Evolutionary conservation across 768 basidiomycete genomes (phyloP).

Genomic region (Lepiota subincarnata): DNA sequence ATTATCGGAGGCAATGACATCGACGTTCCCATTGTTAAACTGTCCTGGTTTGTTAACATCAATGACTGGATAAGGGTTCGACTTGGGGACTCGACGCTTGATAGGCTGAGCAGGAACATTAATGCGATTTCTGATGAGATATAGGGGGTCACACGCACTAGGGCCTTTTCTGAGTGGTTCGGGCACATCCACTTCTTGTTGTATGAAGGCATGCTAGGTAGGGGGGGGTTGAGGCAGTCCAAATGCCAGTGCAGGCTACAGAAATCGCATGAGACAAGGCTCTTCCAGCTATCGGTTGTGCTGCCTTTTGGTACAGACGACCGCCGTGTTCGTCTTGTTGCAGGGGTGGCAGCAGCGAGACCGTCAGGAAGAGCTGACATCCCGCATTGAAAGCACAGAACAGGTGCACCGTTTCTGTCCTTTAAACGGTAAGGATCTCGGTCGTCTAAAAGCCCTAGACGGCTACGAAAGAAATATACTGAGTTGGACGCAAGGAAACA

Average conservation of each 20-base stretch:
- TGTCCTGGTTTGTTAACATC: constrained; percentile 71
- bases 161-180: constrained; percentile 84
- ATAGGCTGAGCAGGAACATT: constrained; percentile 51
- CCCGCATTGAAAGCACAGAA: constrained; percentile 91
- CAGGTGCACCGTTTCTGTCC: constrained; percentile 76
- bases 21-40: constrained; percentile 90
- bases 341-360: constrained; percentile 47
- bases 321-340: constrained; percentile 52
- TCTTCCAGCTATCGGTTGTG: constrained; percentile 55
- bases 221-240: constrained; percentile 91
- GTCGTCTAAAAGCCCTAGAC: constrained; percentile 86
- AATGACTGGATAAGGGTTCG: constrained; percentile 53
- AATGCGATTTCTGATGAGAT: constrained; percentile 12
- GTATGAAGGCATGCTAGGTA: constrained; percentile 78
- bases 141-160: constrained; percentile 49
- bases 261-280: constrained; percentile 92
- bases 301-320: constrained; percentile 36
- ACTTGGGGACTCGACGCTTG: constrained; percentile 77
- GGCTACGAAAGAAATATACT: constrained; percentile 37
- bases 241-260: constrained; percentile 95
- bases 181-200: constrained; percentile 99
- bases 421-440: constrained; percentile 84
- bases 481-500: constrained; percentile 11
- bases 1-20: constrained; percentile 70
- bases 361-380: constrained; percentile 67